Evolutionary conservation across 2,329 filamentous ascomycete species (phyloP).

Genomic region (Sarocladium brachiariae): DNA sequence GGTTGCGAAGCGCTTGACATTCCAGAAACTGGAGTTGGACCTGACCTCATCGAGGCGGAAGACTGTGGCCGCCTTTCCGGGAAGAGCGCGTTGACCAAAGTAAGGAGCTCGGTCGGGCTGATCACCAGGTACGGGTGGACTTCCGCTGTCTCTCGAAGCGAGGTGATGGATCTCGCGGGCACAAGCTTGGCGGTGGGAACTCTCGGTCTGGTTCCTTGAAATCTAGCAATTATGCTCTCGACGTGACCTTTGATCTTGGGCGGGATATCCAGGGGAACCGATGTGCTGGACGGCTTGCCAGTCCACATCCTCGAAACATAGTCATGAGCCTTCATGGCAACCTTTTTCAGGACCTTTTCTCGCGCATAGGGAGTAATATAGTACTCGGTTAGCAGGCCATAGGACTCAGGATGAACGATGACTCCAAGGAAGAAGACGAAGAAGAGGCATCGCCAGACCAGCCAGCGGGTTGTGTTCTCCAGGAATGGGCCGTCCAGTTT

Average conservation of each 20-base stretch:
- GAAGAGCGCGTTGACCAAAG: constrained; percentile 76
- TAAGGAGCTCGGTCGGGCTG: constrained; percentile 71
- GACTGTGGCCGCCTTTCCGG: constrained; percentile 65
- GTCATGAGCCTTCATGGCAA: constrained; percentile 73
- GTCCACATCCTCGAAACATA: constrained; percentile 75
- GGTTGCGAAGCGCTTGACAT: constrained; percentile 62
- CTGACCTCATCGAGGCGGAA: constrained; percentile 55
- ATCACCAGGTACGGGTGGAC: constrained; percentile 76
- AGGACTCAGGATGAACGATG: constrained; percentile 81
- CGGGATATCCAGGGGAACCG: constrained; percentile 40
- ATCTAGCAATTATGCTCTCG: constrained; percentile 62
- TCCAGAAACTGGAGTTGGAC: constrained; percentile 60
- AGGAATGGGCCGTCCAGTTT: constrained; percentile 63
- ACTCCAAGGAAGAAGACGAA: constrained; percentile 78
- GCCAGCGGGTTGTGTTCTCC: constrained; percentile 70
- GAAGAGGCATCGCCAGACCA: constrained; percentile 90
- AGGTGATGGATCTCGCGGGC: constrained; percentile 65
- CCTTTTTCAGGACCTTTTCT: constrained; percentile 71
- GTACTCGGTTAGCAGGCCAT: constrained; percentile 75
- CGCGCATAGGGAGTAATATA: constrained; percentile 88
- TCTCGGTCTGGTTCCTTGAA: constrained; percentile 47
- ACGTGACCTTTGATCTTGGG: constrained; percentile 60
- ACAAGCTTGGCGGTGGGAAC: constrained; percentile 51
- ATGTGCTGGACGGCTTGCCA: constrained; percentile 52
- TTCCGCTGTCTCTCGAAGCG: constrained; percentile 67